These are phyloP conservation scores for Cadophora gregata DNA, from an alignment of 2,329 filamentous ascomycete genomes.

Conservation along the genomic window DNA sequence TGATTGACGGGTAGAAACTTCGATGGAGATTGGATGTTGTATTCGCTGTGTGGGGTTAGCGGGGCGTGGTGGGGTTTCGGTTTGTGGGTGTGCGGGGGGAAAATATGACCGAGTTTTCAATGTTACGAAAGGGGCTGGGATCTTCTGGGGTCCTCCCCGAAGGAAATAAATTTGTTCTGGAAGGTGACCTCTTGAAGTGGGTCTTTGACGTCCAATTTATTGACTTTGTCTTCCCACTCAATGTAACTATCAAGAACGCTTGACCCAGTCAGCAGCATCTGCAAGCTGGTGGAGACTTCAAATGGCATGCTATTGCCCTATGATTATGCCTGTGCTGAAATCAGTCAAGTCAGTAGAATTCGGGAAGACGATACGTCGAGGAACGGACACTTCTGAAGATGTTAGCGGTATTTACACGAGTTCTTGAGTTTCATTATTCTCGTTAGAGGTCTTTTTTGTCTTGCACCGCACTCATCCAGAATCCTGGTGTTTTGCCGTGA, in stretches of 20 bases:
- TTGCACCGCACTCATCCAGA: too few species aligned
- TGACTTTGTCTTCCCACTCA: neutral
- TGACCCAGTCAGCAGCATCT: neutral
- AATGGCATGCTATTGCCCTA: too few species aligned
- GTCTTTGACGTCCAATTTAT: neutral
- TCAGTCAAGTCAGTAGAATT: too few species aligned
- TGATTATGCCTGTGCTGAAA: too few species aligned
- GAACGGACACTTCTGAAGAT: too few species aligned
- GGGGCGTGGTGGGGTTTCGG: conserved; percentile 5
- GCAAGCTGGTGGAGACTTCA: neutral
- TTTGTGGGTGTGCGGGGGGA: neutral
- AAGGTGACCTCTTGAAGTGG: neutral
- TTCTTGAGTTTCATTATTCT: too few species aligned
- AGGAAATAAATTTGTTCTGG: neutral
- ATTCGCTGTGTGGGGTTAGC: neutral
- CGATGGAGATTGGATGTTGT: neutral
- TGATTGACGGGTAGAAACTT: neutral
- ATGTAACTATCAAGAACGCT: neutral
- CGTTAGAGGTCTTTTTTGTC: too few species aligned
- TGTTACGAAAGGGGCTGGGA: conserved; percentile 4
- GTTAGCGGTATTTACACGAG: too few species aligned
- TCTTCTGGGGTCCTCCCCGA: neutral
- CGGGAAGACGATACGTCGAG: too few species aligned
- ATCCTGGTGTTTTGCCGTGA: too few species aligned
- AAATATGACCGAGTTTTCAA: conserved; percentile 5